A percentile compares a stretch with the other conserved stretches of the same genome.
Conservation (phyloP, 1,139 yeast genomes). For the Wickerhamomyces sp. region DNA sequence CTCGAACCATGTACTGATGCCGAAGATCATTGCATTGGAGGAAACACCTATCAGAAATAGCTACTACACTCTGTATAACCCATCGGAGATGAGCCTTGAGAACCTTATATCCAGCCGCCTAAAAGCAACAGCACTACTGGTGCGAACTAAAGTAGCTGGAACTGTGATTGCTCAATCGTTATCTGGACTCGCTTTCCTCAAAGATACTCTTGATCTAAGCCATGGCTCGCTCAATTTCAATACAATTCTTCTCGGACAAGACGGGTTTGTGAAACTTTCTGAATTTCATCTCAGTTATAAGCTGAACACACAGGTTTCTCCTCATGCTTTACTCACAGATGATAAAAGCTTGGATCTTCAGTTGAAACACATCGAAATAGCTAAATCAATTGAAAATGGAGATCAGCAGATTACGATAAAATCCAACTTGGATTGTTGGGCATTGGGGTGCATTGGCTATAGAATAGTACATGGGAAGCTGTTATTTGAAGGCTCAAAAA, state of each 20-base stretch:
- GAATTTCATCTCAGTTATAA: slow-evolving; percentile 9
- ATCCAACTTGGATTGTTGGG: slow-evolving; percentile 12
- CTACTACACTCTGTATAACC: slow-evolving; percentile 8
- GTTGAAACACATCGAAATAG: slow-evolving; percentile 11
- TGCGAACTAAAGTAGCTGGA: neutral
- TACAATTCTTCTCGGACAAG: slow-evolving; percentile 7
- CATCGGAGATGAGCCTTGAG: slow-evolving; percentile 4
- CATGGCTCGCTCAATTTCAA: slow-evolving; percentile 14
- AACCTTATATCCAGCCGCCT: slow-evolving; percentile 1
- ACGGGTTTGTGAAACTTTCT: slow-evolving; percentile 4
- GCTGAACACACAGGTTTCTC: neutral
- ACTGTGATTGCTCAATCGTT: slow-evolving; percentile 7
- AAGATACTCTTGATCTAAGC: neutral
- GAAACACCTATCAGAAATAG: slow-evolving; percentile 9
- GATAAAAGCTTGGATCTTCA: neutral
- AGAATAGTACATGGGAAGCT: slow-evolving; percentile 19
- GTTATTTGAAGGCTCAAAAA: slow-evolving; percentile 10
- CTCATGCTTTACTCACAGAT: slow-evolving; percentile 5
- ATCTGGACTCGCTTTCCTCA: slow-evolving; percentile 6
- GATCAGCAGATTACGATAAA: neutral
- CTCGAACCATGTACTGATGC: neutral
- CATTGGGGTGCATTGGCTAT: slow-evolving; percentile 20
- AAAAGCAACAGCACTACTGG: neutral
- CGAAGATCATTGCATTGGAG: slow-evolving; percentile 3
- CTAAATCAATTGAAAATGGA: slow-evolving; percentile 1